Conservation (phyloP, 1,284 basidiomycete genomes). For the Exsudoporus floridanus region DNA sequence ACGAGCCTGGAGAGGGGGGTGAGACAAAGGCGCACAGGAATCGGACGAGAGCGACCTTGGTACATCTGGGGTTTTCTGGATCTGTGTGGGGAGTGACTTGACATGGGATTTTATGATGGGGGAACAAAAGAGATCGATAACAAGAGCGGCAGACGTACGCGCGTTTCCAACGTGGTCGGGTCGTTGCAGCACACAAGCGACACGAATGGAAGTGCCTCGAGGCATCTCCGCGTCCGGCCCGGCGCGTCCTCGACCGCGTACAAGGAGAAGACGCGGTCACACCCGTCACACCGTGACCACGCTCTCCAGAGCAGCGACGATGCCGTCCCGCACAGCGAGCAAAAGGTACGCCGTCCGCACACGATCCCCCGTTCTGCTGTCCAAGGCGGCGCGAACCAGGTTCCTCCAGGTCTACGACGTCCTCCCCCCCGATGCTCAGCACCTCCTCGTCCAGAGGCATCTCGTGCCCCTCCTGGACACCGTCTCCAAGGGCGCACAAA, state of each 20-base stretch:
- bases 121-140: slow-evolving; percentile 19
- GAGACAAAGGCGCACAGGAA: no score
- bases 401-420: slow-evolving; percentile 43
- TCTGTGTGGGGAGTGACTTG: slow-evolving; percentile 62
- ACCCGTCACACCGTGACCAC: slow-evolving; percentile 2
- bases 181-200: slow-evolving; percentile 20
- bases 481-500: slow-evolving; percentile 36
- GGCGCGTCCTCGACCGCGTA: no score
- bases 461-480: slow-evolving; percentile 42
- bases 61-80: slow-evolving; percentile 42
- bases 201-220: slow-evolving; percentile 36
- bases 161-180: slow-evolving; percentile 37
- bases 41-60: no score
- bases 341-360: slow-evolving; percentile 13
- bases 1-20: slow-evolving; percentile 11
- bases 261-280: no score
- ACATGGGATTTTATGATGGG: slow-evolving; percentile 42
- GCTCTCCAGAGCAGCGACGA: not conserved
- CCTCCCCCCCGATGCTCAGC: slow-evolving; percentile 46
- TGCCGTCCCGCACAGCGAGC: slow-evolving; percentile 18
- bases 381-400: slow-evolving; percentile 25
- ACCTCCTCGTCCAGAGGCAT: slow-evolving; percentile 43
- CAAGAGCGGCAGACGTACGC: slow-evolving; percentile 26
- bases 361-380: not conserved
- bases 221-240: no score